Percentiles rank a stretch among this genome's conserved stretches.
Conservation (phyloP, 2,329 filamentous ascomycete genomes). For the Claviceps africana region DNA sequence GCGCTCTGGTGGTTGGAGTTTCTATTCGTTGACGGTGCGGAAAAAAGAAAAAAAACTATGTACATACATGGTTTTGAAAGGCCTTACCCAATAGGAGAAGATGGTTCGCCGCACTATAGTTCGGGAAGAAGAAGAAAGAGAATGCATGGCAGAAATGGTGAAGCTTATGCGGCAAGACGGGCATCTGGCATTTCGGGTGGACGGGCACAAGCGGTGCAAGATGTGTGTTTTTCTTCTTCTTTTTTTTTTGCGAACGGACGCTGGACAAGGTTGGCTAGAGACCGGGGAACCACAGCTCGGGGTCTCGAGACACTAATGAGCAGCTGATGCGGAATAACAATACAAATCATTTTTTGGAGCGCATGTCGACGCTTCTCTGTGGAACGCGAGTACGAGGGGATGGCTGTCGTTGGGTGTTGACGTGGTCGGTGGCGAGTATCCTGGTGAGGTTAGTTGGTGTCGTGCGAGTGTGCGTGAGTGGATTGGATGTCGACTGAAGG, state of each 20-base stretch:
- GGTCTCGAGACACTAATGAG: not conserved
- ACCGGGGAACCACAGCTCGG: not conserved
- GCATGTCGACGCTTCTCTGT: too few species aligned
- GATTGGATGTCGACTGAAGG: too few species aligned
- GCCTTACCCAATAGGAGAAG: not conserved
- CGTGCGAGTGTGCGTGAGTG: too few species aligned
- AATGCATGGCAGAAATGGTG: not conserved
- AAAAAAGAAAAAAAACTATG: not conserved
- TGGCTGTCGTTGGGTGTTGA: too few species aligned
- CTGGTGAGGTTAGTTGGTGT: too few species aligned
- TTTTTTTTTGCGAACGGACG: not conserved
- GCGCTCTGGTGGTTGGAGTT: not conserved
- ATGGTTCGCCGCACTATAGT: not conserved
- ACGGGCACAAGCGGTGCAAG: not conserved
- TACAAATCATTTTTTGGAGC: not conserved
- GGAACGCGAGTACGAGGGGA: too few species aligned
- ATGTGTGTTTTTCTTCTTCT: too few species aligned
- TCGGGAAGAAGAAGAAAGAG: not conserved
- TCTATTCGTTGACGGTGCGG: not conserved
- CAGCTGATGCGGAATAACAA: not conserved
- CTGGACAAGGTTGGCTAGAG: constrained; percentile 2
- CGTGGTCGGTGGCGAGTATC: too few species aligned
- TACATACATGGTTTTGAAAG: not conserved
- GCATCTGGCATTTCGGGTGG: not conserved
- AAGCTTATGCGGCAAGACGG: not conserved